A percentile compares a stretch with the other conserved stretches of the same genome.
These are phyloP conservation scores for Xerocomellus amylosporus DNA, from an alignment of 768 basidiomycete species.

Conservation along the genomic window DNA sequence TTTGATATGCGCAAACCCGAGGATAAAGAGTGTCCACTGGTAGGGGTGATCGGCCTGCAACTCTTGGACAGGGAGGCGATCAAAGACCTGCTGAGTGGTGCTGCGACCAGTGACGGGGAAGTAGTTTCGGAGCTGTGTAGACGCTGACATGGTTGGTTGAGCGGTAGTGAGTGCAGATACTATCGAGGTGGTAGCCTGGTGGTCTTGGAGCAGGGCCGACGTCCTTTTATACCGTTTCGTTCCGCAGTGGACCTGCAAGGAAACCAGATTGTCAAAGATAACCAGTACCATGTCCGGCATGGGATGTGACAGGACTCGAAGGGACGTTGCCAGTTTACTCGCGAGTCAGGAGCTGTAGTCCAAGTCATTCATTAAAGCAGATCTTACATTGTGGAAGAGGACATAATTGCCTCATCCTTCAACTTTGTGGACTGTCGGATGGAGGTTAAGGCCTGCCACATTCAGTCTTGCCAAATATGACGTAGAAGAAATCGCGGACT, in stretches of 20 bases:
- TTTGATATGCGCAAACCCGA: conserved; percentile 19
- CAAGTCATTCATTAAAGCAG: not conserved
- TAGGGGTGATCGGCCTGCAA: conserved; percentile 17
- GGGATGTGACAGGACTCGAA: not conserved
- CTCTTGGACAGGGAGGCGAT: conserved; percentile 25
- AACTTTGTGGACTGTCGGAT: not conserved
- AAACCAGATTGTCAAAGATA: not conserved
- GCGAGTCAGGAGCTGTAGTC: not conserved
- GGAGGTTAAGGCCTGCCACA: not conserved
- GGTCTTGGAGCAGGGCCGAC: not conserved
- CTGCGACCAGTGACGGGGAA: conserved; percentile 23
- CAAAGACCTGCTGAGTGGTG: conserved; percentile 12
- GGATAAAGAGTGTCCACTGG: conserved; percentile 29
- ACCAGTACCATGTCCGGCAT: not conserved
- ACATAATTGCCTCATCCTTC: not conserved
- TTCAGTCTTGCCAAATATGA: not conserved
- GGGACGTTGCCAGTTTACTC: not conserved
- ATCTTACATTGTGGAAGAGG: not conserved
- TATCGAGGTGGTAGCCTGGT: not conserved
- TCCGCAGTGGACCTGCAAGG: not conserved
- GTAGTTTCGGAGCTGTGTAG: conserved; percentile 1
- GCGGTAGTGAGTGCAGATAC: not conserved
- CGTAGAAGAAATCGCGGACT: no score
- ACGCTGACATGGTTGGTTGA: not conserved
- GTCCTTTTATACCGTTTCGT: conserved; percentile 6